Conservation (phyloP, 306 rosid genomes). For the Crataegus laevigata region DNA sequence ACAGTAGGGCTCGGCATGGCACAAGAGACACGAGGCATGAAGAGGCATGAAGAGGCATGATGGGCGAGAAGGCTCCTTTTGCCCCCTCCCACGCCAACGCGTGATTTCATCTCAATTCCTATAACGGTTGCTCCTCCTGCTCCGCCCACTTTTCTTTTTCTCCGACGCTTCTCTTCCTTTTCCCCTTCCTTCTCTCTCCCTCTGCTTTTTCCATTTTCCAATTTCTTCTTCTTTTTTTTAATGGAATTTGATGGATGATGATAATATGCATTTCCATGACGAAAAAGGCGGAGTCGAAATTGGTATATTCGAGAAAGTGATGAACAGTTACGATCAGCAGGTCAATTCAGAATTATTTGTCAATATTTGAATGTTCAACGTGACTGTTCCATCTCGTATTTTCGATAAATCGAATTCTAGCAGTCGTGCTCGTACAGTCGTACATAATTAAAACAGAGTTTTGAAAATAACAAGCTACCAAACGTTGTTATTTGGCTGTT, state of each 20-base stretch:
- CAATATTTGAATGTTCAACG: background rate
- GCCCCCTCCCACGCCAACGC: conserved; percentile 41
- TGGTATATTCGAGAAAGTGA: background rate
- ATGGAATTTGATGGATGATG: background rate
- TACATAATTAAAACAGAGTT: background rate
- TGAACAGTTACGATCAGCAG: background rate
- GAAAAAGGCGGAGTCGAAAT: background rate
- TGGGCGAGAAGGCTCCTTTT: conserved; percentile 2
- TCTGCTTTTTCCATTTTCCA: background rate
- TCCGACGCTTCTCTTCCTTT: conserved; percentile 6
- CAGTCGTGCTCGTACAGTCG: background rate
- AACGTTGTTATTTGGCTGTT: background rate
- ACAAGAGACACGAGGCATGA: background rate
- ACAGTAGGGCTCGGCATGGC: background rate
- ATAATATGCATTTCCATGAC: background rate
- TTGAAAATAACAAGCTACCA: background rate
- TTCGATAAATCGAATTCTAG: background rate
- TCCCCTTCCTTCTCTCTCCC: background rate
- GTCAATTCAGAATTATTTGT: background rate
- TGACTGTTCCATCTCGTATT: background rate
- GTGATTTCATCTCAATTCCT: conserved; percentile 34
- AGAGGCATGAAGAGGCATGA: conserved; percentile 15
- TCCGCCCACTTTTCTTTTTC: conserved; percentile 4
- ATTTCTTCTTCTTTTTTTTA: background rate
- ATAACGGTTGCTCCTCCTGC: conserved; percentile 12